These are phyloP conservation scores for Rhododendron vialii DNA, from an alignment of 148 eudicot genomes.

Conservation along the genomic window DNA sequence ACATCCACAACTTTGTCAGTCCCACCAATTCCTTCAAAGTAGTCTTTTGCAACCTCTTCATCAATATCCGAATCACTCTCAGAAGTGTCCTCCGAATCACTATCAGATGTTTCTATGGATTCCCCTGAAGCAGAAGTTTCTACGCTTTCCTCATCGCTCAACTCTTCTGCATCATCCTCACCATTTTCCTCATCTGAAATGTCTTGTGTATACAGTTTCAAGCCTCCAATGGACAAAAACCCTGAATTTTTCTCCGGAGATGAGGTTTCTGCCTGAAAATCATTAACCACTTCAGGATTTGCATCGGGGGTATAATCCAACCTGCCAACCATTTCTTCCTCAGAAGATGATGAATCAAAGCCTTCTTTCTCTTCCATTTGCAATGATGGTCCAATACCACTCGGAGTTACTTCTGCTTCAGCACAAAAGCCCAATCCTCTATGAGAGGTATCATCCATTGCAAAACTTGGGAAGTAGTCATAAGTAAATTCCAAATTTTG, in stretches of 20 bases:
- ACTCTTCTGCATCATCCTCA: conserved; percentile 39
- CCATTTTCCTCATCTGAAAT: conserved; percentile 53
- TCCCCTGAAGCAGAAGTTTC: conserved; percentile 28
- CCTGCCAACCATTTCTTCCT: conserved; percentile 42
- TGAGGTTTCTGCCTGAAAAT: conserved; percentile 25
- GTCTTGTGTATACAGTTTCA: conserved; percentile 80
- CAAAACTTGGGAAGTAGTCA: conserved; percentile 46
- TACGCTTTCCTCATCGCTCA: conserved; percentile 49
- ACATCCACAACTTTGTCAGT: conserved; percentile 47
- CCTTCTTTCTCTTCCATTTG: conserved; percentile 32
- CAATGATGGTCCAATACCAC: conserved; percentile 17
- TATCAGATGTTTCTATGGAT: conserved; percentile 49
- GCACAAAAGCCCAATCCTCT: conserved; percentile 75
- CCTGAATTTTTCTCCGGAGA: conserved; percentile 49
- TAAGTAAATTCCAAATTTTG: conserved; percentile 42
- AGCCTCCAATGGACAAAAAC: conserved; percentile 74
- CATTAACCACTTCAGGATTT: conserved; percentile 30
- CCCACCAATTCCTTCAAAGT: conserved; percentile 82
- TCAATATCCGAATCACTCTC: conserved; percentile 75
- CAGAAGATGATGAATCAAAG: conserved; percentile 30
- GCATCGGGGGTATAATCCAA: conserved; percentile 21
- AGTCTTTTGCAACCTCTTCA: conserved; percentile 85
- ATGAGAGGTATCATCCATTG: conserved; percentile 58
- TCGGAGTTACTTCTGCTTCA: conserved; percentile 22
- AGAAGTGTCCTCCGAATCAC: conserved; percentile 55